Evolutionary conservation across 2,329 filamentous ascomycete species (phyloP), one percentile per base, ranked within the genome.

Genomic region (Penicillium janthinellum): DNA sequence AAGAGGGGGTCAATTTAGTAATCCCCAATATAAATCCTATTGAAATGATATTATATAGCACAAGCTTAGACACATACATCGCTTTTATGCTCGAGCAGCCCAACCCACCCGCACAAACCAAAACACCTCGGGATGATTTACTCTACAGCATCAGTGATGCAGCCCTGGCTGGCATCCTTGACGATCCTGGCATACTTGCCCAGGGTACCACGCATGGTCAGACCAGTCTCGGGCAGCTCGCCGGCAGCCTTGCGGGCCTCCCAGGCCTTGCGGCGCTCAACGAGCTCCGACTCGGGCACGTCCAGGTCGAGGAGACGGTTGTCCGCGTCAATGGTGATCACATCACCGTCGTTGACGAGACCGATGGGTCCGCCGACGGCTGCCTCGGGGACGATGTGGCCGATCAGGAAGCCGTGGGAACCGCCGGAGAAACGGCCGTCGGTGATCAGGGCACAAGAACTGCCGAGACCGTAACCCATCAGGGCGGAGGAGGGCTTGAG

Each of bases 311-410:
- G 85, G 53, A 82, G 83, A 47, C 85, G 85, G 72, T 87, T 86
- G 75, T 93, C 89, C 0, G 92, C 90, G 70, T 96, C 91, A 61
- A 96, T 96, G 51, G 88, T 86, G 66, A 96, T 89, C 59, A 83
- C 83, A 73, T 96, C 92, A 28, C 92, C 92, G 67, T 96, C 88
- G 67, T 84, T 76, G n/a, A 95, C 89, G 11, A 96, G 83, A 14
- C 86, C 92, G 63, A 96, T 95, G 2, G 92, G 92, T 0, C 92
- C 92, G 52, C 92, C 92, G 65, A 90, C 90, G 72, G 91, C 88
- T 8, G 92, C 92, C 79, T 96, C 92, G 28, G 92, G 92, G 42
- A 93, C 91, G 63, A 96, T 90, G 77, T 95, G 91, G 1, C 91
- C 91, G 70, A 95, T 94, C 67, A 95, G 81, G 84, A 95, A 95